A percentile compares a stretch with the other conserved stretches of the same genome.
phyloP scores from a whole-genome alignment of 1,284 basidiomycete species.

The Ceratobasidium sp. region DNA sequence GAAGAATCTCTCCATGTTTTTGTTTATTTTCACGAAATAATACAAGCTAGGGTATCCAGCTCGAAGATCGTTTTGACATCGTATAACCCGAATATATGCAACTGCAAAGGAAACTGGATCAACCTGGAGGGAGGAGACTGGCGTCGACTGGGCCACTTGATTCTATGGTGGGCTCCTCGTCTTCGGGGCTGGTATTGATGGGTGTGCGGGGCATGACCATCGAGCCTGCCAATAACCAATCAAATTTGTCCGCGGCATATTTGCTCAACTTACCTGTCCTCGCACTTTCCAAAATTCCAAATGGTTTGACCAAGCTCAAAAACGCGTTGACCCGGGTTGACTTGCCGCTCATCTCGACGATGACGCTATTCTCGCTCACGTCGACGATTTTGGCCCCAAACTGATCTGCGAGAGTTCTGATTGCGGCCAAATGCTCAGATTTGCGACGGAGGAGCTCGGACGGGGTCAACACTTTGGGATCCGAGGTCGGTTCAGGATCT shows the following conservation, averaged over 20 bases:
- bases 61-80: background rate
- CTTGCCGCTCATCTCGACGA: constrained; percentile 95
- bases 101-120: too few species aligned
- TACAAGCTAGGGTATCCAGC: background rate
- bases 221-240: constrained; percentile 61
- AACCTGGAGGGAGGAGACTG: constrained; percentile 89
- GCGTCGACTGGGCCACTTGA: constrained; percentile 67
- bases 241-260: background rate
- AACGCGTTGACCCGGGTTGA: constrained; percentile 92
- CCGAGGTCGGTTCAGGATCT: constrained; percentile 47
- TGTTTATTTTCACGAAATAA: background rate
- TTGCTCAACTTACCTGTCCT: constrained; percentile 72
- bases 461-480: constrained; percentile 59
- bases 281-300: constrained; percentile 93
- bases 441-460: constrained; percentile 88
- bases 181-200: constrained; percentile 70
- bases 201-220: constrained; percentile 98
- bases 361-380: constrained; percentile 91
- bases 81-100: too few species aligned
- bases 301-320: constrained; percentile 89
- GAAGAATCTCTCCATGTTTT: background rate
- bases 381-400: constrained; percentile 96
- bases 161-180: constrained; percentile 59
- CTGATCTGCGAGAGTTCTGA: constrained; percentile 84
- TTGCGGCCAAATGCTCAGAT: constrained; percentile 87